Evolutionary conservation across 192 early-diverging fungal species (phyloP), one percentile per base, ranked within the genome.

Genomic region (Podila horticola): DNA sequence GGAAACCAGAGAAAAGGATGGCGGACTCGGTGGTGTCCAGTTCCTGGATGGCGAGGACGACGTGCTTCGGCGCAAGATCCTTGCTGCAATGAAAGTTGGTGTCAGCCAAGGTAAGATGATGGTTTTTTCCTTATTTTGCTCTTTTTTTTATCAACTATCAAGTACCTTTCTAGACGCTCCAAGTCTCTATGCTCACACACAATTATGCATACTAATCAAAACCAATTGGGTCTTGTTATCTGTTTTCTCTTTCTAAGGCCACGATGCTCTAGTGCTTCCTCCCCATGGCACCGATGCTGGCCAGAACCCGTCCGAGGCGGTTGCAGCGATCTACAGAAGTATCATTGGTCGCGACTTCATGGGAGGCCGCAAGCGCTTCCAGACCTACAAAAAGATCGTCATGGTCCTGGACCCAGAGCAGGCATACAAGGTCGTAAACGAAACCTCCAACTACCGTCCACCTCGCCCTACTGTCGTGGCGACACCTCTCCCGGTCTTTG

Each of bases 301-400:
- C 13, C 76, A 79, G 38, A 79, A 79, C 31, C 76, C 76, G 1
- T 58, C 76, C 10, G 76, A 79, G 51, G 76, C 76, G 10, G 72
- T 79, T 50, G 76, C 76, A 17, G 70, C 76, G 13, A 79, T 79
- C n/a, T 79, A 79, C 52, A 45, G 76, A 12, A 72, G 70, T 45
- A 68, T 79, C 31, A 79, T 79, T 51, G 76, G 76, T 7, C 64
- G 76, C 10, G 76, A 79, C 22, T 79, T 79, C 34, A 79, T 79
- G 76, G 76, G 76, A 13, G 76, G 76, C 10, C 64, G 76, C n/a
- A 79, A 79, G 66, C 76, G 76, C 19, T 79, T 79, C 45, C 76
- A 79, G 41, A 79, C 76, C 1, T 79, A 79, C 31, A 79, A 79
- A 33, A 79, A 79, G 66, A 79, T 79, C 72, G 66, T 79, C 61